phyloP scores from a whole-genome alignment of 2,329 filamentous ascomycete genomes.

The Fusarium ramigenum region DNA sequence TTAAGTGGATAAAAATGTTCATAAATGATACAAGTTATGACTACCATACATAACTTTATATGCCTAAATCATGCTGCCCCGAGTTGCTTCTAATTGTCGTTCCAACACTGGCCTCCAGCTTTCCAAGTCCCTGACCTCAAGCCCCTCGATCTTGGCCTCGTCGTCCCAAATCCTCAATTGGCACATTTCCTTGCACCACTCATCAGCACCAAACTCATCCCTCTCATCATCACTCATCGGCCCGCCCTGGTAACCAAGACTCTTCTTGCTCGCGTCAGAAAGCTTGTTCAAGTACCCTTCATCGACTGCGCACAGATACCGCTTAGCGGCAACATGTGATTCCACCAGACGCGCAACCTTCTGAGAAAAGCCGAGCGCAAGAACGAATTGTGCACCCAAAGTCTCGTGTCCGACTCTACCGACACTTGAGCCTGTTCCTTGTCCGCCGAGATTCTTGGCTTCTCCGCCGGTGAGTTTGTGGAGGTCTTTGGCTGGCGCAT shows the following conservation, averaged over 20 bases:
- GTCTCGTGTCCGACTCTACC: neutral
- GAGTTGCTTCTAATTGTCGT: neutral
- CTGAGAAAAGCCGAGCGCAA: neutral
- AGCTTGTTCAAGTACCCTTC: neutral
- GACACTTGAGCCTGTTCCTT: neutral
- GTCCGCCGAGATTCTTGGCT: neutral
- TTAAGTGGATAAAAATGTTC: too few species aligned
- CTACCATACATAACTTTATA: rapidly evolving
- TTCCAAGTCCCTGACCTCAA: neutral
- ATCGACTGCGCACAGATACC: neutral
- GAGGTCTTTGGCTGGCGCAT: neutral
- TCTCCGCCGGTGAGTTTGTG: neutral
- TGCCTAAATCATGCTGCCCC: rapidly evolving
- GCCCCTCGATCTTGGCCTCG: neutral
- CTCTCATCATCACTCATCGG: neutral
- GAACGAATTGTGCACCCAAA: neutral
- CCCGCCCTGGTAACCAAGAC: neutral
- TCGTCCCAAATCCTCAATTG: neutral
- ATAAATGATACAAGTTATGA: rapidly evolving
- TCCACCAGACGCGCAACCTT: neutral
- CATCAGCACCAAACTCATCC: neutral
- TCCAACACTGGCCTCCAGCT: neutral
- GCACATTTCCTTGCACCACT: neutral
- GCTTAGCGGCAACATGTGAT: neutral
- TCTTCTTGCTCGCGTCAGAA: neutral